Percentiles rank a stretch among this genome's conserved stretches.
phyloP scores from a whole-genome alignment of 2,329 filamentous ascomycete genomes.

The Trichoderma sp. region DNA sequence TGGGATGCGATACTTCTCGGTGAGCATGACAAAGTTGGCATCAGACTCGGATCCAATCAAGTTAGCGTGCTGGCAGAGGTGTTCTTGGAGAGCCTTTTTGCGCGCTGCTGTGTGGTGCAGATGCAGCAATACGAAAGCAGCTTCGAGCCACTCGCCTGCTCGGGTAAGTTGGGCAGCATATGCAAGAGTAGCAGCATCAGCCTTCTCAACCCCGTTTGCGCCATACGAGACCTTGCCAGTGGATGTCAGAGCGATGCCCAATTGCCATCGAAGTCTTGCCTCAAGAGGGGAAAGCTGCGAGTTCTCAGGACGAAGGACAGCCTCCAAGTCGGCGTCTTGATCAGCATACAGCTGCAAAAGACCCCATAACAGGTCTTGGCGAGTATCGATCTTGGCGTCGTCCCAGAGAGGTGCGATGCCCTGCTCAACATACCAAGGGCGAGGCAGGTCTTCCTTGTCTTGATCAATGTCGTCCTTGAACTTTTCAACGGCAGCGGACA shows the following conservation, averaged over 20 bases:
- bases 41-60: constrained; percentile 60
- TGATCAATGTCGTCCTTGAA: constrained; percentile 73
- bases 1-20: constrained; percentile 67
- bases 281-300: constrained; percentile 73
- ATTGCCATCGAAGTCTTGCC: constrained; percentile 78
- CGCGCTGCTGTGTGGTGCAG: constrained; percentile 64
- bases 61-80: constrained; percentile 69
- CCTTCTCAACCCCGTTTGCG: constrained; percentile 55
- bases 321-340: constrained; percentile 58
- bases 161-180: constrained; percentile 65
- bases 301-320: constrained; percentile 72
- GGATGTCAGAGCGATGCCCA: constrained; percentile 64
- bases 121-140: constrained; percentile 75
- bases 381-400: constrained; percentile 54
- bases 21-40: constrained; percentile 57
- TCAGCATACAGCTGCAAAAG: constrained; percentile 77
- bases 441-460: constrained; percentile 68
- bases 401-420: constrained; percentile 58
- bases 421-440: constrained; percentile 68
- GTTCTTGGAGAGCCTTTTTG: constrained; percentile 66
- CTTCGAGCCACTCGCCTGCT: constrained; percentile 65
- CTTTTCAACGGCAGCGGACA: constrained; percentile 68
- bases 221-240: constrained; percentile 53
- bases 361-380: constrained; percentile 83
- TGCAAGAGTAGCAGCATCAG: constrained; percentile 63